Evolutionary conservation across 1,284 basidiomycete genomes (phyloP).

Genomic region (Neonothopanus nambi): DNA sequence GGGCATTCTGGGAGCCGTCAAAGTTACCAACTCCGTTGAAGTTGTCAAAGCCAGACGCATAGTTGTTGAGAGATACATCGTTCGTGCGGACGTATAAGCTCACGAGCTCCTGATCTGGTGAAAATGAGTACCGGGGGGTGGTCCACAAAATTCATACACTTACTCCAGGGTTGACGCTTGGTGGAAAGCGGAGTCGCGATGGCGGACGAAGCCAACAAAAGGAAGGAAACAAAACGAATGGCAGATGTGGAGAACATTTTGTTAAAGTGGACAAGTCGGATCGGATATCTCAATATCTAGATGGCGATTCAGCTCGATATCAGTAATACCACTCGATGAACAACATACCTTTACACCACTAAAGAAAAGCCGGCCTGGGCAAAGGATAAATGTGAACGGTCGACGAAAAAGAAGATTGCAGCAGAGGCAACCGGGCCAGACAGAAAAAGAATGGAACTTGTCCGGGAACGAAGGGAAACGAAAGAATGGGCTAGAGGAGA

Average conservation of each 20-base stretch:
- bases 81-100: conserved; percentile 9
- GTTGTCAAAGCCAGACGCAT: conserved; percentile 39
- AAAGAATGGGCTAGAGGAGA: not conserved
- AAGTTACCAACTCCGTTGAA: conserved; percentile 43
- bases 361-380: conserved; percentile 12
- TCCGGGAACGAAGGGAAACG: not conserved
- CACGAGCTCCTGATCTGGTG: conserved; percentile 6
- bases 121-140: not conserved
- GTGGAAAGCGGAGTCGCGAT: conserved; percentile 4
- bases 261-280: not conserved
- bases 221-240: conserved; percentile 5
- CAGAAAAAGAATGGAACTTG: conserved; percentile 5
- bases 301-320: not conserved
- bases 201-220: conserved; percentile 8
- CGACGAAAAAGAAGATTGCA: conserved; percentile 6
- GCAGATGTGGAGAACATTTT: conserved; percentile 7
- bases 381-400: conserved; percentile 5
- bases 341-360: not conserved
- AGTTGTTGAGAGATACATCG: conserved; percentile 35
- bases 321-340: not conserved
- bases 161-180: conserved; percentile 12
- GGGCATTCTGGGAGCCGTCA: conserved; percentile 32
- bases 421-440: conserved; percentile 16
- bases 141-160: not conserved
- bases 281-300: not conserved